Conservation (phyloP, 75 land plant species). For the Cupressus sempervirens region DNA sequence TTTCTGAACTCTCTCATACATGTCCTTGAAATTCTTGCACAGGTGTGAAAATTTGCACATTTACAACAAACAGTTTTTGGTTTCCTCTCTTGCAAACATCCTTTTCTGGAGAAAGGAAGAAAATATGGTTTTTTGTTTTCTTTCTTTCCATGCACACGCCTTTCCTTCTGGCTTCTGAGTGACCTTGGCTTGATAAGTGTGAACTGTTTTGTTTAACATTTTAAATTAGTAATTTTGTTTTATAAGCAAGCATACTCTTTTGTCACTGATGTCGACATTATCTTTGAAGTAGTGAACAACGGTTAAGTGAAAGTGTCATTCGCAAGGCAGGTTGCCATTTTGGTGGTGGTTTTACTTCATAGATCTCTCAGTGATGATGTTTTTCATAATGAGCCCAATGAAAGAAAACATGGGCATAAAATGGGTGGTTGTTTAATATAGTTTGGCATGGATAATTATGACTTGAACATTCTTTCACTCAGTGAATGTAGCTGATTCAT, state of each 20-base stretch:
- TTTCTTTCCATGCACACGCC: background rate
- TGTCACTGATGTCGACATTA: background rate
- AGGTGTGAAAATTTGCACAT: background rate
- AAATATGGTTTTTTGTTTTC: background rate
- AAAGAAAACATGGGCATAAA: background rate
- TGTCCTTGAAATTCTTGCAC: background rate
- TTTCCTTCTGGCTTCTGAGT: background rate
- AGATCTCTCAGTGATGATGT: background rate
- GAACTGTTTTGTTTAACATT: background rate
- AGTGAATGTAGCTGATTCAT: background rate
- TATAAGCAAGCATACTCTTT: background rate
- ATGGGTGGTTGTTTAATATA: background rate
- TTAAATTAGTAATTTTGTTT: background rate
- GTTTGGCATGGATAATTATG: background rate
- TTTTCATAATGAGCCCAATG: background rate
- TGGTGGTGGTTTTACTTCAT: background rate
- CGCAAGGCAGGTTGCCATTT: background rate
- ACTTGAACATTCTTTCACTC: background rate
- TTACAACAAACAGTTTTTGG: background rate
- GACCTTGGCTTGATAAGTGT: background rate
- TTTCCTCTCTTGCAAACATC: background rate
- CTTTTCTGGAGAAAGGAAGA: background rate
- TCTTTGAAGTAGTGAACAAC: background rate
- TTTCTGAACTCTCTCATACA: background rate
- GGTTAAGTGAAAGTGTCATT: background rate